Conservation (phyloP, 345 rosid species). For the Populus pruinosa region DNA sequence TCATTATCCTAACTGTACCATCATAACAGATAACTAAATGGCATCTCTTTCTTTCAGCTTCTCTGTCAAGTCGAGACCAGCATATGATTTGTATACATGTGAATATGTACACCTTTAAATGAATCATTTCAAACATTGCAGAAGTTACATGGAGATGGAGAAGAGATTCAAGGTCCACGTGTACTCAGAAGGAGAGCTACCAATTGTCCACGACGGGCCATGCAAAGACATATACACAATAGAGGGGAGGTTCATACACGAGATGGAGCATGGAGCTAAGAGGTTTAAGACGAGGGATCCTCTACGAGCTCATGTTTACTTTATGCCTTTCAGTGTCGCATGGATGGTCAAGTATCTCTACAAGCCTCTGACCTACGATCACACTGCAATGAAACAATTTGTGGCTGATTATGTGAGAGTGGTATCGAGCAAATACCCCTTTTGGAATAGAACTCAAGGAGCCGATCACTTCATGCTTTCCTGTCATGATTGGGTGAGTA, state of each 20-base stretch:
- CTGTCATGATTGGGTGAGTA: constrained; percentile 81
- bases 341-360: constrained; percentile 72
- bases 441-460: constrained; percentile 70
- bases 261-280: constrained; percentile 52
- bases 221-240: constrained; percentile 73
- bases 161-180: constrained; percentile 80
- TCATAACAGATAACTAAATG: no score
- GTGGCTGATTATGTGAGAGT: constrained; percentile 63
- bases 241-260: constrained; percentile 84
- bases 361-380: constrained; percentile 34
- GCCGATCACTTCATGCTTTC: constrained; percentile 93
- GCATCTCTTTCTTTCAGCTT: no score
- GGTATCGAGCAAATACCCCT: constrained; percentile 62
- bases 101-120: background rate
- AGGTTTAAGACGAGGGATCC: constrained; percentile 59
- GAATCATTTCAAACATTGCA: constrained; percentile 11
- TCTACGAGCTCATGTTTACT: constrained; percentile 60
- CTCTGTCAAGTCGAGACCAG: no score
- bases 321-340: constrained; percentile 80
- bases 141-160: constrained; percentile 90
- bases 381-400: constrained; percentile 45
- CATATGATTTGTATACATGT: background rate
- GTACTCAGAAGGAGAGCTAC: constrained; percentile 74
- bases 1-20: no score
- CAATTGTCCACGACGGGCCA: constrained; percentile 78